A percentile compares a stretch with the other conserved stretches of the same genome.
Conservation (phyloP, 2,329 filamentous ascomycete species). For the Diaporthe ampelina region DNA sequence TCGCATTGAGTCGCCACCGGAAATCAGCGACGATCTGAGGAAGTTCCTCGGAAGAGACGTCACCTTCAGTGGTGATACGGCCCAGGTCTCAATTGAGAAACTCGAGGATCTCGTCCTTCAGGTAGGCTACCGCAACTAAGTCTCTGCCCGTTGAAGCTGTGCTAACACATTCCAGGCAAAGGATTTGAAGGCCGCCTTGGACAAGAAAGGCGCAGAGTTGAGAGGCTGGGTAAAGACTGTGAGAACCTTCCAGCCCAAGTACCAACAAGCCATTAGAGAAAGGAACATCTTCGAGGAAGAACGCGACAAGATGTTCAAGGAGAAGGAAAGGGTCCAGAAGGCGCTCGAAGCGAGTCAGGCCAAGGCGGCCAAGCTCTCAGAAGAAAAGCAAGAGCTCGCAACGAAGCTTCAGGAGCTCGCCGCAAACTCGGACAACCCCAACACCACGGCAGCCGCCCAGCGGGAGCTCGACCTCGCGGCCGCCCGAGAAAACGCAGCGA, state of each 20-base stretch:
- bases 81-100: conserved; percentile 46
- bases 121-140: conserved; percentile 46
- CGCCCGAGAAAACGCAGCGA: conserved; percentile 54
- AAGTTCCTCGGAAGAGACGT: conserved; percentile 47
- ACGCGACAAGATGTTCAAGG: conserved; percentile 53
- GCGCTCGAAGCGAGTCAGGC: conserved; percentile 55
- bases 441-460: conserved; percentile 56
- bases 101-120: conserved; percentile 57
- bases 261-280: conserved; percentile 65
- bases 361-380: conserved; percentile 55
- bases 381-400: conserved; percentile 54
- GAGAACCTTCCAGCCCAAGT: conserved; percentile 60
- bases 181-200: conserved; percentile 53
- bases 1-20: conserved; percentile 46
- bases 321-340: conserved; percentile 52
- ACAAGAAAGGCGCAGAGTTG: conserved; percentile 52
- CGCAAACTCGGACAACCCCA: conserved; percentile 54
- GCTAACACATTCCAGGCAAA: conserved; percentile 50
- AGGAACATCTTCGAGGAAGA: conserved; percentile 63
- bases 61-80: conserved; percentile 36
- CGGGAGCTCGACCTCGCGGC: conserved; percentile 58
- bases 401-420: conserved; percentile 55
- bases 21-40: conserved; percentile 51
- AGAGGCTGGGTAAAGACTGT: conserved; percentile 61
- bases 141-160: background rate